These are phyloP conservation scores for Aspergillus puulaauensis DNA, from an alignment of 2,329 filamentous ascomycete genomes.

Conservation along the genomic window DNA sequence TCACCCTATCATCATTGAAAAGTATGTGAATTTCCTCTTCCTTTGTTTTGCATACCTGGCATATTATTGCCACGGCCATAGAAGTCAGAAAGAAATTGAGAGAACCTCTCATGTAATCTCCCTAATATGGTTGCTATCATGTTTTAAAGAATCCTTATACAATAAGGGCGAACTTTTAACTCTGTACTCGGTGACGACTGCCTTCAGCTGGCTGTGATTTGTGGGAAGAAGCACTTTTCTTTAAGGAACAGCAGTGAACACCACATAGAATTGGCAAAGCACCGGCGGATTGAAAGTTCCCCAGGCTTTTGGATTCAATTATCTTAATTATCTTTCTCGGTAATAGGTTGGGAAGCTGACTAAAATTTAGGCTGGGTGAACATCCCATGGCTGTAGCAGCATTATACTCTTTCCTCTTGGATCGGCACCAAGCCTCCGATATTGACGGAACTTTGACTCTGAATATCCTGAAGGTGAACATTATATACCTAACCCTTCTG, in stretches of 20 bases:
- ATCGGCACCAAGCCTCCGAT: slow-evolving; percentile 50
- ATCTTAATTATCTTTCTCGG: neutral
- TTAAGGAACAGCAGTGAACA: neutral
- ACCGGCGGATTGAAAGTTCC: neutral
- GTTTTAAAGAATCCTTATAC: slow-evolving; percentile 25
- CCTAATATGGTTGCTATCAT: slow-evolving; percentile 27
- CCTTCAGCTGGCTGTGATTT: slow-evolving; percentile 6
- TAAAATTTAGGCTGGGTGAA: slow-evolving; percentile 45
- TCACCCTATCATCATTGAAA: slow-evolving; percentile 49
- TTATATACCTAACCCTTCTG: neutral
- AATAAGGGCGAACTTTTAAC: slow-evolving; percentile 26
- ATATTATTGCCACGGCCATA: slow-evolving; percentile 32
- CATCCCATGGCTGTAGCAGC: slow-evolving; percentile 48
- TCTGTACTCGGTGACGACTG: slow-evolving; percentile 10
- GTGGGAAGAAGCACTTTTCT: neutral
- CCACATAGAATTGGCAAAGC: neutral
- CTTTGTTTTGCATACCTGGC: slow-evolving; percentile 19
- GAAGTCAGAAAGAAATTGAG: slow-evolving; percentile 36
- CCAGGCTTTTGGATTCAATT: neutral
- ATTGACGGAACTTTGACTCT: slow-evolving; percentile 45
- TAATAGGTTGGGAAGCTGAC: neutral
- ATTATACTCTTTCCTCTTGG: slow-evolving; percentile 49
- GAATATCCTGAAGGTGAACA: slow-evolving; percentile 47
- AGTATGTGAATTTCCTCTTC: slow-evolving; percentile 43
- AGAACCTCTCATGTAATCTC: slow-evolving; percentile 36